These are phyloP conservation scores for Lotus japonicus DNA, from an alignment of 306 rosid species.

Conservation along the genomic window DNA sequence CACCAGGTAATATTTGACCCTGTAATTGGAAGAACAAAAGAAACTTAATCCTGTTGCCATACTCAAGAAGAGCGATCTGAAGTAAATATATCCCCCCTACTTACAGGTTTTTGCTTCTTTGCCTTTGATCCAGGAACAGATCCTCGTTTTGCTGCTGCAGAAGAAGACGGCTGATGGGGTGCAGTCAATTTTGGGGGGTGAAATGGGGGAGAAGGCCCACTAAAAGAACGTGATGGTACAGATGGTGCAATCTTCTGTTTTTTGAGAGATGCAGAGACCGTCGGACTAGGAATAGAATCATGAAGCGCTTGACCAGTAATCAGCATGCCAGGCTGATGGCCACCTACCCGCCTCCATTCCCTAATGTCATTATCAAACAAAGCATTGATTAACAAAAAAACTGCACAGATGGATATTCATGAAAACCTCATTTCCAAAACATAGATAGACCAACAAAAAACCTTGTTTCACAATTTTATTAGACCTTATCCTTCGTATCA, in stretches of 20 bases:
- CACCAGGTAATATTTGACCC: constrained; percentile 51
- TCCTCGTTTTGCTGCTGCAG: constrained; percentile 71
- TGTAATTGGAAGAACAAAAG: constrained; percentile 12
- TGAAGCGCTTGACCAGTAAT: constrained; percentile 60
- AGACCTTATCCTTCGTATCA: constrained; percentile 79
- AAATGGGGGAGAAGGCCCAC: constrained; percentile 72
- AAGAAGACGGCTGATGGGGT: constrained; percentile 84
- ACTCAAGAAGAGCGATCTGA: background rate
- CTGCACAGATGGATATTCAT: background rate
- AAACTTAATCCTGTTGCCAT: background rate
- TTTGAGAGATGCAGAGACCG: constrained; percentile 86
- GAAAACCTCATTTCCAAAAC: constrained; percentile 8
- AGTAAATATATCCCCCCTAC: constrained; percentile 24
- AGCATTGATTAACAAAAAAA: constrained; percentile 29
- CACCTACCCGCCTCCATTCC: constrained; percentile 94
- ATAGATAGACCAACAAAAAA: constrained; percentile 18
- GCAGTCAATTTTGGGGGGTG: constrained; percentile 59
- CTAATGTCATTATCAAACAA: constrained; percentile 40
- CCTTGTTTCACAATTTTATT: constrained; percentile 23
- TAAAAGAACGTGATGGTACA: constrained; percentile 68
- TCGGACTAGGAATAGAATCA: constrained; percentile 80
- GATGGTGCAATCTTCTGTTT: constrained; percentile 68
- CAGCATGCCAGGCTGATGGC: constrained; percentile 60
- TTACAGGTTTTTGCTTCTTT: constrained; percentile 85
- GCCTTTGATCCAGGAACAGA: constrained; percentile 67